Evolutionary conservation across 139 green algal species (phyloP).

Genomic region (Edaphochlamys debaryana): DNA sequence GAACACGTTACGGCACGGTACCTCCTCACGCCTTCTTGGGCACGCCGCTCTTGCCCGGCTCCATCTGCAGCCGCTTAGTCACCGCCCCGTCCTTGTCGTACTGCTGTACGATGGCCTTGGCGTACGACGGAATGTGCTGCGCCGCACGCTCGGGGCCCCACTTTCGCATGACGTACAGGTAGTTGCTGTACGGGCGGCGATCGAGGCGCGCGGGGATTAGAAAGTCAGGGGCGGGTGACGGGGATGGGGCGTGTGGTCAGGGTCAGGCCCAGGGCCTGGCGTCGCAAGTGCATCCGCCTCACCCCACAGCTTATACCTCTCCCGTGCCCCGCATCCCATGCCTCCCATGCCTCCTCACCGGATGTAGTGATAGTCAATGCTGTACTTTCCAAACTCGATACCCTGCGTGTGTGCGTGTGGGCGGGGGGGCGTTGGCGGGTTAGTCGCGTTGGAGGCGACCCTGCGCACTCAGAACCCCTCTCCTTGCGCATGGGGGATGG

Average conservation of each 20-base stretch:
- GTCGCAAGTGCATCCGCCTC: no score
- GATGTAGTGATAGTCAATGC: constrained; percentile 97
- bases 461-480: no score
- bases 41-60: no score
- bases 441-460: no score
- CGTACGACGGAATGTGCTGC: constrained; percentile 51
- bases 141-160: constrained; percentile 41
- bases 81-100: constrained; percentile 50
- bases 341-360: no score
- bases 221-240: background rate
- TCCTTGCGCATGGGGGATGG: no score
- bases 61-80: constrained; percentile 25
- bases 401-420: constrained; percentile 78
- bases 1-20: no score
- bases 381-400: constrained; percentile 97
- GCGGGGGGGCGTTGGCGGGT: no score
- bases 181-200: constrained; percentile 35
- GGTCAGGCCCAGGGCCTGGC: no score
- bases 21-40: no score
- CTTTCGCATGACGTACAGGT: constrained; percentile 55
- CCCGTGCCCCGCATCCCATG: no score
- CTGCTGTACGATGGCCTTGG: constrained; percentile 48
- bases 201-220: background rate
- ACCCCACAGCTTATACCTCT: background rate
- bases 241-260: no score